These are phyloP conservation scores for Whalleya microplaca DNA, from an alignment of 2,329 filamentous ascomycete species.

Conservation along the genomic window DNA sequence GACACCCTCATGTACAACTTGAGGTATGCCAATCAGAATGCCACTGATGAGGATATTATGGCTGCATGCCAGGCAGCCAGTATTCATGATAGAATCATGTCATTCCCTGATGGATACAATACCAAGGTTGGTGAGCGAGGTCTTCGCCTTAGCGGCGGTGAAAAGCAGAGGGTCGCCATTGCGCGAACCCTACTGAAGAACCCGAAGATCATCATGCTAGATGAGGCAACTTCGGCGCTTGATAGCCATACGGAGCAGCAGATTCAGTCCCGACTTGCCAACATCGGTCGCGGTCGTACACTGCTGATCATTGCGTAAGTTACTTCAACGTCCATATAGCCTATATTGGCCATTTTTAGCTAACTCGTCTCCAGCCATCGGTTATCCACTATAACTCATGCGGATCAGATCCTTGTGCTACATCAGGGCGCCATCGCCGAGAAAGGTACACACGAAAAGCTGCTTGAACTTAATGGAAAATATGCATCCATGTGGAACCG, in stretches of 20 bases:
- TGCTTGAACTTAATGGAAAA: slow-evolving; percentile 70
- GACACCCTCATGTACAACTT: slow-evolving; percentile 95
- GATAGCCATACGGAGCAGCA: slow-evolving; percentile 93
- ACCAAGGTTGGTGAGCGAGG: slow-evolving; percentile 93
- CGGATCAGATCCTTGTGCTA: slow-evolving; percentile 82
- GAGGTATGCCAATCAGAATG: slow-evolving; percentile 81
- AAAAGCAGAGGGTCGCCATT: slow-evolving; percentile 93
- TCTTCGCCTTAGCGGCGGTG: slow-evolving; percentile 82
- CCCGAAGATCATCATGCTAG: slow-evolving; percentile 87
- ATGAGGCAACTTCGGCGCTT: slow-evolving; percentile 89
- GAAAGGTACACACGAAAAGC: slow-evolving; percentile 76
- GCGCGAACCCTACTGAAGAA: slow-evolving; percentile 92
- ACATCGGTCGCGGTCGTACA: slow-evolving; percentile 81
- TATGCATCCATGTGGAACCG: slow-evolving; percentile 90
- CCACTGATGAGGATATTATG: slow-evolving; percentile 80
- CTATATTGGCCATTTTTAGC: slow-evolving; percentile 5
- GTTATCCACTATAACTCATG: slow-evolving; percentile 82
- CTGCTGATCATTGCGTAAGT: slow-evolving; percentile 91
- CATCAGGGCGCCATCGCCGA: slow-evolving; percentile 78
- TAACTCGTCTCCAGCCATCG: slow-evolving; percentile 61
- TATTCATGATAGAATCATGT: slow-evolving; percentile 90
- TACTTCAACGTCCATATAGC: neutral
- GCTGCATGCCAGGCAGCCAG: slow-evolving; percentile 83
- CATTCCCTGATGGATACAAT: slow-evolving; percentile 84
- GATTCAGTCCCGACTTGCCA: slow-evolving; percentile 84